These are phyloP conservation scores for Whalleya microplaca DNA, from an alignment of 2,329 filamentous ascomycete species.

Conservation along the genomic window DNA sequence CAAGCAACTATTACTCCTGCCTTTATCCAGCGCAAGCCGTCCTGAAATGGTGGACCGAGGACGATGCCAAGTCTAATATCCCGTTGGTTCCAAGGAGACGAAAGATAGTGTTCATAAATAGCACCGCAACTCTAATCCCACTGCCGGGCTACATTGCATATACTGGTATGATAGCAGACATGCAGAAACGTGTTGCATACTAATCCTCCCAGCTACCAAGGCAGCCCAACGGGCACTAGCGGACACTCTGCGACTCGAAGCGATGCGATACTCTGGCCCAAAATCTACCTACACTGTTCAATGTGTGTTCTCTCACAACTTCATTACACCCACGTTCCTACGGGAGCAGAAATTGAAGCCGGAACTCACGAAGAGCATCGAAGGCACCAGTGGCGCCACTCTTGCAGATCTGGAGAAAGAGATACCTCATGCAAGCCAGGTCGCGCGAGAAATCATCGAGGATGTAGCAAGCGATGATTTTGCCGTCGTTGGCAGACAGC, in stretches of 20 bases:
- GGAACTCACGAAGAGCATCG: slow-evolving; percentile 28
- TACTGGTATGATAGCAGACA: slow-evolving; percentile 7
- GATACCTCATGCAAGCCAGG: slow-evolving; percentile 22
- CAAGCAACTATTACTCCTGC: slow-evolving; percentile 28
- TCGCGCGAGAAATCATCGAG: slow-evolving; percentile 23
- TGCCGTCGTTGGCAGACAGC: slow-evolving; percentile 19
- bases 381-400: slow-evolving; percentile 19
- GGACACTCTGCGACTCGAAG: slow-evolving; percentile 31
- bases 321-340: slow-evolving; percentile 26
- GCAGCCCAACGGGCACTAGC: slow-evolving; percentile 26
- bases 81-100: slow-evolving; percentile 9
- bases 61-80: slow-evolving; percentile 12
- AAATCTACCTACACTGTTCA: slow-evolving; percentile 26
- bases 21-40: slow-evolving; percentile 22
- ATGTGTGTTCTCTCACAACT: slow-evolving; percentile 28
- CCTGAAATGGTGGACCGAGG: slow-evolving; percentile 24
- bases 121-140: slow-evolving; percentile 19
- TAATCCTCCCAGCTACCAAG: slow-evolving; percentile 17
- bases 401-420: slow-evolving; percentile 16
- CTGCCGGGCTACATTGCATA: slow-evolving; percentile 30
- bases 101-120: slow-evolving; percentile 29
- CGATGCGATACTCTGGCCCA: slow-evolving; percentile 16
- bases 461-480: slow-evolving; percentile 27
- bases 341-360: slow-evolving; percentile 32
- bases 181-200: no score